These are phyloP conservation scores for Erythrophleum fordii DNA, from an alignment of 306 rosid species.

Conservation along the genomic window DNA sequence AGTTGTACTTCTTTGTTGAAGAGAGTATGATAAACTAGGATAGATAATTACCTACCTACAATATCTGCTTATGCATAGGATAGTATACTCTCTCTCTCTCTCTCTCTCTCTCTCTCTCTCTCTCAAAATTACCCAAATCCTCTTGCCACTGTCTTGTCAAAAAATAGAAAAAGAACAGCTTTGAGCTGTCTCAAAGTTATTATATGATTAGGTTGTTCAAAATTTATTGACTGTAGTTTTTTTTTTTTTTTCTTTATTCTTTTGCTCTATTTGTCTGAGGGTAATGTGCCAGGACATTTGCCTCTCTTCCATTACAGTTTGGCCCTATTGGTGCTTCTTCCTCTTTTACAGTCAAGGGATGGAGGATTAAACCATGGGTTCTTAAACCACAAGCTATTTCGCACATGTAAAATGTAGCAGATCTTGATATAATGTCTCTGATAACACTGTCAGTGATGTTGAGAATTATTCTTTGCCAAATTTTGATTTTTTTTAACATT, in stretches of 20 bases:
- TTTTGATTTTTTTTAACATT: neutral
- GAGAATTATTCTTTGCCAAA: neutral
- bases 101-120: neutral
- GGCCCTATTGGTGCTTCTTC: neutral
- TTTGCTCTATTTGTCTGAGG: constrained; percentile 2
- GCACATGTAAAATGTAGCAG: neutral
- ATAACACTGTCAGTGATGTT: neutral
- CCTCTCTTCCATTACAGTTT: neutral
- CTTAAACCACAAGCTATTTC: neutral
- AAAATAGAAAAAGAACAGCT: neutral
- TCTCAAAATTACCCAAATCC: neutral
- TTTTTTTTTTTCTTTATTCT: neutral
- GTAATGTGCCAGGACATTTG: neutral
- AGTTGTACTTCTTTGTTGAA: neutral
- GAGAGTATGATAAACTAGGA: neutral
- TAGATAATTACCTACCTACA: neutral
- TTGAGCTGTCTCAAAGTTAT: neutral
- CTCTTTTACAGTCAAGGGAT: neutral
- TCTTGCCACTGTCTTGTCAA: neutral
- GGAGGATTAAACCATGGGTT: constrained; percentile 12
- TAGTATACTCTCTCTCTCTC: neutral
- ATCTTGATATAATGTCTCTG: neutral
- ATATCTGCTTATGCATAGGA: constrained; percentile 7
- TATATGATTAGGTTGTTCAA: neutral
- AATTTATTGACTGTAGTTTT: neutral